Conservation (phyloP, 192 early-diverging fungal species). For the Glomus cerebriforme region DNA sequence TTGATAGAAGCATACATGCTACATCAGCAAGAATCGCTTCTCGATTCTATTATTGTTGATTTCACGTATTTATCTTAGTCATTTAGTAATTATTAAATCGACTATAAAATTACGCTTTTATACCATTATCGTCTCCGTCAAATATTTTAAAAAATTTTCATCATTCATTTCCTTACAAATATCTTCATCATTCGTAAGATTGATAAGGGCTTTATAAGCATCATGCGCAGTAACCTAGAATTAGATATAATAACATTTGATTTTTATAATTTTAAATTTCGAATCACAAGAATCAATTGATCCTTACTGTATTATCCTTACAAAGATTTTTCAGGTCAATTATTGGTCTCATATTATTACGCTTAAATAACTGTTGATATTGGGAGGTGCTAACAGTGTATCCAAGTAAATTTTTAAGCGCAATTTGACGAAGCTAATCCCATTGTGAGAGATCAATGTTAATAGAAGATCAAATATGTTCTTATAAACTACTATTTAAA, state of each 20-base stretch:
- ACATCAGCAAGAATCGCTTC: conserved; percentile 75
- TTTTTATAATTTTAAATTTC: background rate
- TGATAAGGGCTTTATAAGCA: conserved; percentile 80
- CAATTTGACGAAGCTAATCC: conserved; percentile 10
- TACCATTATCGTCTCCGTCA: conserved; percentile 73
- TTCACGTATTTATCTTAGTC: background rate
- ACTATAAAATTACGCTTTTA: conserved; percentile 11
- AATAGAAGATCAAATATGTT: background rate
- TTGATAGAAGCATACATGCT: conserved; percentile 89
- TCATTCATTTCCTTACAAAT: conserved; percentile 68
- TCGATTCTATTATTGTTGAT: conserved; percentile 52
- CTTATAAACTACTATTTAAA: background rate
- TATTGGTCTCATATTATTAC: conserved; percentile 19
- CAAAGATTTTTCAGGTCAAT: conserved; percentile 18
- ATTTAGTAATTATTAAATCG: background rate
- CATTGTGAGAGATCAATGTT: background rate
- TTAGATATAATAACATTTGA: background rate
- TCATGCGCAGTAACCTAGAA: conserved; percentile 78
- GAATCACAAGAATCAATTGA: background rate
- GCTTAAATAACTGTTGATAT: conserved; percentile 22
- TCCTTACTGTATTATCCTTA: conserved; percentile 15
- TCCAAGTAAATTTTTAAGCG: conserved; percentile 15
- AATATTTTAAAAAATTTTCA: conserved; percentile 67
- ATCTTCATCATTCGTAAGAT: conserved; percentile 70
- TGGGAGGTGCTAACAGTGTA: conserved; percentile 15